Conservation (phyloP, 2,329 filamentous ascomycete species). For the Xylaria sp. region DNA sequence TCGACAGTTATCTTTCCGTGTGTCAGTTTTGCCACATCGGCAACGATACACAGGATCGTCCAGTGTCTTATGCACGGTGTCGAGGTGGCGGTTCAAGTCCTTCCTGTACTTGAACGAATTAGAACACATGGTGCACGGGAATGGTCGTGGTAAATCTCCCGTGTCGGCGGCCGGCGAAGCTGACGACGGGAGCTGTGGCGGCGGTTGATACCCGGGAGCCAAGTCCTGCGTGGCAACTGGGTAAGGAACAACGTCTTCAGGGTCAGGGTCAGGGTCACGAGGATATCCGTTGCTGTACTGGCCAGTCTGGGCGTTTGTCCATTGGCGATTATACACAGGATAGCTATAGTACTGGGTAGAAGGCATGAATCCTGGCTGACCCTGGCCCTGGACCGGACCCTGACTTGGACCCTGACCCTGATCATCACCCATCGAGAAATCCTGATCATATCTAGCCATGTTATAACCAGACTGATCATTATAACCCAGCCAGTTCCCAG, state of each 20-base stretch:
- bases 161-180: not conserved
- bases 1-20: constrained; percentile 7
- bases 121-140: not conserved
- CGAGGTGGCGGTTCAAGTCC: constrained; percentile 5
- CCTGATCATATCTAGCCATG: not conserved
- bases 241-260: not conserved
- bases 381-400: not conserved
- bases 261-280: not conserved
- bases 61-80: not conserved
- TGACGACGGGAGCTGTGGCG: too few species aligned
- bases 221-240: not conserved
- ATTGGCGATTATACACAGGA: not conserved
- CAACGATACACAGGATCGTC: not conserved
- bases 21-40: not conserved
- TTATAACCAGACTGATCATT: too few species aligned
- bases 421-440: not conserved
- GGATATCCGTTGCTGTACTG: not conserved
- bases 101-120: constrained; percentile 3
- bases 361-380: not conserved
- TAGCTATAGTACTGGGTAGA: not conserved
- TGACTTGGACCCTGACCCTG: not conserved
- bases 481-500: too few species aligned
- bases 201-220: not conserved
- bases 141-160: not conserved
- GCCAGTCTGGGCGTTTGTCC: not conserved